phyloP scores from a whole-genome alignment of 2,329 filamentous ascomycete genomes.

The Emydomyces testavorans region DNA sequence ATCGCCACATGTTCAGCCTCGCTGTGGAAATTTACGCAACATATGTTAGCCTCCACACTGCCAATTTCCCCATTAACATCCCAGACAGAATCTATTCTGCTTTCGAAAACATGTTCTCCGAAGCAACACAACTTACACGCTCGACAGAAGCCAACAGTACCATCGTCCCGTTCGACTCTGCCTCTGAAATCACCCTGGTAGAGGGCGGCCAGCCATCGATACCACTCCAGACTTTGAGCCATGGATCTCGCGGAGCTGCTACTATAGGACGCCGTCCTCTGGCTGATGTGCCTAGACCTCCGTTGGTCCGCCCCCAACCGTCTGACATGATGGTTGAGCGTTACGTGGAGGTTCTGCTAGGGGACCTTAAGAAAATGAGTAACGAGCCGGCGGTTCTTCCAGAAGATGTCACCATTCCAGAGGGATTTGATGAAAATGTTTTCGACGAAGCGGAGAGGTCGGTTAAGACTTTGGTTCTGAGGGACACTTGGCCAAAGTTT shows the following conservation, averaged over 20 bases:
- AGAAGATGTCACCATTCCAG: not conserved
- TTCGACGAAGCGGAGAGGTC: slow-evolving; percentile 46
- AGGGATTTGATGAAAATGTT: slow-evolving; percentile 24
- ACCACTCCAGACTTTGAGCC: not conserved
- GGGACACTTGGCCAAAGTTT: slow-evolving; percentile 53
- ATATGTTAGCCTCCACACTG: slow-evolving; percentile 46
- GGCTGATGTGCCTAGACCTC: not conserved
- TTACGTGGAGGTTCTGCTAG: not conserved
- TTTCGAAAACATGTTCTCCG: slow-evolving; percentile 42
- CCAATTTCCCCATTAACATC: slow-evolving; percentile 54
- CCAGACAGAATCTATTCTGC: slow-evolving; percentile 42
- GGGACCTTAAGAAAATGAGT: not conserved
- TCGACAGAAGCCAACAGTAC: slow-evolving; percentile 28
- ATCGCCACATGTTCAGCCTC: slow-evolving; percentile 42
- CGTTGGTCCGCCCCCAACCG: not conserved
- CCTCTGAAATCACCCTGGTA: not conserved
- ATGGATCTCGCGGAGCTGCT: not conserved
- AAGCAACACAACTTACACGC: slow-evolving; percentile 33
- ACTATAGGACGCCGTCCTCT: too few species aligned
- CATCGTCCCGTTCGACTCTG: slow-evolving; percentile 23
- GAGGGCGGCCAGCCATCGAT: not conserved
- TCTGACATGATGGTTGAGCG: not conserved
- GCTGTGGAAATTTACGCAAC: slow-evolving; percentile 48
- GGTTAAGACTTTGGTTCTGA: slow-evolving; percentile 51
- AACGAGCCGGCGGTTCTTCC: not conserved